Evolutionary conservation across 768 basidiomycete species (phyloP), one percentile per base, ranked within the genome.

Genomic region (Trametes coccinea): DNA sequence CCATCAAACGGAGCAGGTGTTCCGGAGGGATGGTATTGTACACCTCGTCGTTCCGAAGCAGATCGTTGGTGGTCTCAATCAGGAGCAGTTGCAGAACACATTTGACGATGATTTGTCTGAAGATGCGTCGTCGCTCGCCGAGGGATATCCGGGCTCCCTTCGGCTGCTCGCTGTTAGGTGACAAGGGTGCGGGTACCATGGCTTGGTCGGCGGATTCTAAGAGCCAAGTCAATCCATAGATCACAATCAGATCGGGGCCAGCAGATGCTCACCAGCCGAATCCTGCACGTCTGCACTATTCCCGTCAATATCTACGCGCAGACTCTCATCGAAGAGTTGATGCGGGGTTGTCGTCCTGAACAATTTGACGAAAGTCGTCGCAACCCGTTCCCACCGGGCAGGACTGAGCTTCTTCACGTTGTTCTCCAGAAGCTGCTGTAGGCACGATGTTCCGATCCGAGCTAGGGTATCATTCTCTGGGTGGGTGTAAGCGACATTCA

Each of bases 41-140:
- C 48, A 99, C 92, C 43, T 90, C 86, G 61, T 93, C 82, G 70
- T 96, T 98, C 61, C 94, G 91, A 34, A 99, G 82, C 27, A 99
- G 80, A 66, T 98, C 97, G 70, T 94, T 95, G 2, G 95, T 96
- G 6, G 93, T 98, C 77, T 99, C 97, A 65, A 99, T 98, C 40
- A 99, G 82, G 56, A 98, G 81, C 22, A 99, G 77, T 69, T 99
- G 97, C 33, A 99, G 83, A 22, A 99, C 97, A 73, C 97, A 99
- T 89, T 98, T 98, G 66, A 98, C 95, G 63, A 99, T 98, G 76
- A 99, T 98, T 74, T 98, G 97, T 72, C 94, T 92, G 86, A 99
- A 99, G 57, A 92, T 85, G 45, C 88, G 84, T 47, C 92, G 86
- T 56, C 95, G 88, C 66, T 90, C 90, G 53, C 77, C 79, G 46